These are phyloP conservation scores for Cercospora beticola DNA, from an alignment of 2,329 filamentous ascomycete species.

Conservation along the genomic window DNA sequence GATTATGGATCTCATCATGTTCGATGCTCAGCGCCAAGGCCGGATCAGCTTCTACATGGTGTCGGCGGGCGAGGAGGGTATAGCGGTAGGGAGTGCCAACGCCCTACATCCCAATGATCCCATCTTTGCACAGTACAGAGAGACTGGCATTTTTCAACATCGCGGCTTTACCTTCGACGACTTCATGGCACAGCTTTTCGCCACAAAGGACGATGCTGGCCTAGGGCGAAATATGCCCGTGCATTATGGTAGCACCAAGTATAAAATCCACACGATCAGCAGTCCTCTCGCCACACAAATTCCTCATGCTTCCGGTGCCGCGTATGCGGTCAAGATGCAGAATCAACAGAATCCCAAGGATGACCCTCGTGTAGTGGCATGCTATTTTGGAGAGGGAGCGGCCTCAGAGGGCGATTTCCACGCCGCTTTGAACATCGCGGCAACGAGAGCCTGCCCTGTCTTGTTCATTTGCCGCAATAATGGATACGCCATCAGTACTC, in stretches of 20 bases:
- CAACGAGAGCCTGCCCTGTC: slow-evolving; percentile 81
- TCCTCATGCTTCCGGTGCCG: slow-evolving; percentile 82
- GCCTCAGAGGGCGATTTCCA: slow-evolving; percentile 92
- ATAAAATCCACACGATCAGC: slow-evolving; percentile 87
- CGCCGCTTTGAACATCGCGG: slow-evolving; percentile 85
- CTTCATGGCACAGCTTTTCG: slow-evolving; percentile 95
- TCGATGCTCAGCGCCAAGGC: slow-evolving; percentile 94
- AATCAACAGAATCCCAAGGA: slow-evolving; percentile 67
- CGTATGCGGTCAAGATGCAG: slow-evolving; percentile 83
- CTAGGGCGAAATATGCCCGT: slow-evolving; percentile 94
- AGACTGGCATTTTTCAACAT: slow-evolving; percentile 87
- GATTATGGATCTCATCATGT: slow-evolving; percentile 97
- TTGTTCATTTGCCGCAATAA: slow-evolving; percentile 93
- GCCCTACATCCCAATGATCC: slow-evolving; percentile 82
- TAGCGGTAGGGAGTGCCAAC: slow-evolving; percentile 83
- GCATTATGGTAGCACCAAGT: slow-evolving; percentile 81
- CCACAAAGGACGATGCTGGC: slow-evolving; percentile 77
- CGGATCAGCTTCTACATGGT: slow-evolving; percentile 96
- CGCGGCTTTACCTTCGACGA: slow-evolving; percentile 82
- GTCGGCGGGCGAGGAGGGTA: slow-evolving; percentile 89
- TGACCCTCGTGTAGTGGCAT: slow-evolving; percentile 69
- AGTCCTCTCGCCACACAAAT: slow-evolving; percentile 86
- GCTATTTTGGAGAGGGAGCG: slow-evolving; percentile 88
- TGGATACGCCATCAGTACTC: slow-evolving; percentile 86
- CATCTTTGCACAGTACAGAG: slow-evolving; percentile 90